Evolutionary conservation across 139 green algal species (phyloP).

Genomic region (Yamagishiella unicocca): DNA sequence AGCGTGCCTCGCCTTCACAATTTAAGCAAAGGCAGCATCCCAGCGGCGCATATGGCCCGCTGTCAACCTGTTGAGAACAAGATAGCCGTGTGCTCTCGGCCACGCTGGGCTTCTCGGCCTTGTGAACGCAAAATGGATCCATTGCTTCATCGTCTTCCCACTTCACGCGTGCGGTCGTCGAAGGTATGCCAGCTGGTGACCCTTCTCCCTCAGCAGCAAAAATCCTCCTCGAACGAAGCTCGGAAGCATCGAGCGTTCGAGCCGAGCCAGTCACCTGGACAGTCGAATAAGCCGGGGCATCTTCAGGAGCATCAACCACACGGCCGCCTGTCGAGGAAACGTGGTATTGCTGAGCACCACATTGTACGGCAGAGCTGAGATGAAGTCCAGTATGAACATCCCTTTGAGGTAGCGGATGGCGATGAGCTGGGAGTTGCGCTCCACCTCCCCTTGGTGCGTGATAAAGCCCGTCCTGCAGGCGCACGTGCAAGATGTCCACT

Average conservation of each 20-base stretch:
- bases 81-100: no score
- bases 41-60: no score
- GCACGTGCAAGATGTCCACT: no score
- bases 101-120: no score
- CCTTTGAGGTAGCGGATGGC: neutral
- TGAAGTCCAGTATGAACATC: slow-evolving; percentile 13
- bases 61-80: no score
- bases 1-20: no score
- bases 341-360: neutral
- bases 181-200: neutral
- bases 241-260: no score
- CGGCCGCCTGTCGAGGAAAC: neutral
- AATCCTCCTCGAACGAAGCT: neutral
- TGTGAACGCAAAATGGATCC: no score
- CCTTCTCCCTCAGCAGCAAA: neutral
- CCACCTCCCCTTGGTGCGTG: neutral
- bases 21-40: no score
- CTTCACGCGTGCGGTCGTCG: neutral
- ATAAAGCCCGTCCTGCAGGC: neutral
- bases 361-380: neutral
- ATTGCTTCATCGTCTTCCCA: no score
- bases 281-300: neutral
- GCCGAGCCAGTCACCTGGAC: neutral
- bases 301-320: neutral
- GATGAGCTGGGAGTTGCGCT: neutral